A percentile compares a stretch with the other conserved stretches of the same genome.
These are phyloP conservation scores for Paraphaeosphaeria sporulosa DNA, from an alignment of 2,329 filamentous ascomycete genomes.

Conservation along the genomic window DNA sequence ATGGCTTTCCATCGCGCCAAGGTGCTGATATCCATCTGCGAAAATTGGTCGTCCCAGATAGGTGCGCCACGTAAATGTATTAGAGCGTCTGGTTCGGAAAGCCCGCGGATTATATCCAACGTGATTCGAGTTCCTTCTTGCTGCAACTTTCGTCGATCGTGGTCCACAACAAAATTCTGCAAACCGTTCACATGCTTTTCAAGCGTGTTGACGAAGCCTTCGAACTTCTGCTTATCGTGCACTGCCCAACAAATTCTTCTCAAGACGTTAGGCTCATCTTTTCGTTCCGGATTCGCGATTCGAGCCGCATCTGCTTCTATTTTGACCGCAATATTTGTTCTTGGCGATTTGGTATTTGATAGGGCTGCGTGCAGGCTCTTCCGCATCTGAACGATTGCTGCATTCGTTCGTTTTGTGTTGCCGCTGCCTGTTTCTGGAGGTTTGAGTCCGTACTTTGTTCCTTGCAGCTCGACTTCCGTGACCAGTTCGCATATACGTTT, in stretches of 20 bases:
- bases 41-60: not conserved
- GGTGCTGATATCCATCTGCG: not conserved
- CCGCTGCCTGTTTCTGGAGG: not conserved
- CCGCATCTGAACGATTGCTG: constrained; percentile 7
- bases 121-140: constrained; percentile 8
- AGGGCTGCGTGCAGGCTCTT: constrained; percentile 4
- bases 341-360: not conserved
- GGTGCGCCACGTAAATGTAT: not conserved
- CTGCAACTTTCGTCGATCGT: not conserved
- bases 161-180: not conserved
- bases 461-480: constrained; percentile 6
- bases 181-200: constrained; percentile 8
- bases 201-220: constrained; percentile 5
- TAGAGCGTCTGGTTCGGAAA: constrained; percentile 2
- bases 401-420: not conserved
- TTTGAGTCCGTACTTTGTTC: not conserved
- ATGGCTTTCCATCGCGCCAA: constrained; percentile 13
- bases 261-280: not conserved
- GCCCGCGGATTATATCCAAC: constrained; percentile 5
- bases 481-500: constrained; percentile 7
- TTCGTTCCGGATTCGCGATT: not conserved
- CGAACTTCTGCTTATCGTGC: constrained; percentile 14
- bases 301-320: not conserved
- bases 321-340: not conserved
- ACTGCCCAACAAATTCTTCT: constrained; percentile 12